Evolutionary conservation across 2,329 filamentous ascomycete genomes (phyloP), one percentile per base, ranked within the genome.

Genomic region (Teratosphaeriaceae sp.): DNA sequence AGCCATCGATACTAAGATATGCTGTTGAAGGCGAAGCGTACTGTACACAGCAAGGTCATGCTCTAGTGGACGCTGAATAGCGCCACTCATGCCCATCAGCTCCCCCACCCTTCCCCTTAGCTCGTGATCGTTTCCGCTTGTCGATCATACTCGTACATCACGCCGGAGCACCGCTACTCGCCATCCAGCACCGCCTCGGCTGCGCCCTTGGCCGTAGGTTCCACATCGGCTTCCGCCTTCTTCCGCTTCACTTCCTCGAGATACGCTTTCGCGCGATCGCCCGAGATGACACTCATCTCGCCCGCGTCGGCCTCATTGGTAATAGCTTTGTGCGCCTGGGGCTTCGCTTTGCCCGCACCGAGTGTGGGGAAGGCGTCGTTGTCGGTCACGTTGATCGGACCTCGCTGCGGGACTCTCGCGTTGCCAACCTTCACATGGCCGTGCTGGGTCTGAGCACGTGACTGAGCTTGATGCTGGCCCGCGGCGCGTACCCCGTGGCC

Each of bases 311-410:
- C 18, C 20, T 35, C 43, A 26, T 41, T 33, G 6, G 26, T 8
- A 11, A 18, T 26, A 3, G 27, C 18, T 12, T 11, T 19, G 37
- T 45, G 43, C 37, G 52, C 50, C 46, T 53, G 52, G 3, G 46
- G 38, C 19, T 47, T 50, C 15, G 37, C 20, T 5, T 46, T 24
- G 3, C 33, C 47, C 13, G 46, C 43, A 22, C 57, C 52, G 4
- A 60, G 48, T 1, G 55, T 48, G 5, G 57, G 57, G 31, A 60
- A 59, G 9, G 51, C 53, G 4, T 54, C 49, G 27, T 51, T 47
- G 38, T 59, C 53, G 8, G 36, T 46, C 3, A 55, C 36, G 39
- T 56, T 44, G 23, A 55, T 18, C 4, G 45, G 26, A 22, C 19
- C 22, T 18, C n/a, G 18, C 30, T 26, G 16, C 18, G 11, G 37